These are phyloP conservation scores for Tolypocladium amazonense DNA, from an alignment of 2,329 filamentous ascomycete genomes.

Conservation along the genomic window DNA sequence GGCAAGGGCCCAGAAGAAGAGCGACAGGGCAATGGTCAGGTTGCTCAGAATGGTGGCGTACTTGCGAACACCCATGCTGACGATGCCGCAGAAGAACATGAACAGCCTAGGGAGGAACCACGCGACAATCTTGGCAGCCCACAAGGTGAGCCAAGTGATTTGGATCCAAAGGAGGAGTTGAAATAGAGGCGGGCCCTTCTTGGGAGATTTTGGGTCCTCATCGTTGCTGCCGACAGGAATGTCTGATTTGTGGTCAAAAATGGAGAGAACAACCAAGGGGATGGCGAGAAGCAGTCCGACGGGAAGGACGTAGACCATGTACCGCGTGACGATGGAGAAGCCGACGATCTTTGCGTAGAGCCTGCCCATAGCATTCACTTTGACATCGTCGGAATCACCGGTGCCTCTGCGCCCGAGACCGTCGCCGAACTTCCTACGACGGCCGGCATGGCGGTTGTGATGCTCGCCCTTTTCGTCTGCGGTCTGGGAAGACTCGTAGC, in stretches of 20 bases:
- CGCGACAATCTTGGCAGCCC: slow-evolving; percentile 55
- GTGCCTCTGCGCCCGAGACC: slow-evolving; percentile 31
- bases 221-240: slow-evolving; percentile 23
- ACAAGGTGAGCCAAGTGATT: slow-evolving; percentile 56
- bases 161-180: slow-evolving; percentile 60
- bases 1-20: slow-evolving; percentile 59
- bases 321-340: slow-evolving; percentile 54
- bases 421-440: slow-evolving; percentile 37
- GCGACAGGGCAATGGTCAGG: slow-evolving; percentile 54
- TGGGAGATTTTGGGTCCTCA: not conserved
- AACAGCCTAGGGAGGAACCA: slow-evolving; percentile 50
- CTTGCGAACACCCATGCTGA: slow-evolving; percentile 60
- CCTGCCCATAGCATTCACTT: slow-evolving; percentile 54
- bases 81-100: slow-evolving; percentile 59
- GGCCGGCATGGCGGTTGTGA: slow-evolving; percentile 25
- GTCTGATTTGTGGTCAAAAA: slow-evolving; percentile 28
- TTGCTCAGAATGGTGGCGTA: slow-evolving; percentile 56
- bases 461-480: slow-evolving; percentile 36
- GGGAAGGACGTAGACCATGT: slow-evolving; percentile 58
- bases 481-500: slow-evolving; percentile 19
- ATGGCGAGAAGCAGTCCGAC: slow-evolving; percentile 50
- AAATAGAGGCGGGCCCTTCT: slow-evolving; percentile 39
- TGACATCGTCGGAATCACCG: slow-evolving; percentile 37
- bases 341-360: slow-evolving; percentile 54
- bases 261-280: slow-evolving; percentile 46